Percentiles rank a stretch among this genome's conserved stretches.
phyloP scores from a whole-genome alignment of 495 filamentous ascomycete genomes.

The Penicillium canariense region DNA sequence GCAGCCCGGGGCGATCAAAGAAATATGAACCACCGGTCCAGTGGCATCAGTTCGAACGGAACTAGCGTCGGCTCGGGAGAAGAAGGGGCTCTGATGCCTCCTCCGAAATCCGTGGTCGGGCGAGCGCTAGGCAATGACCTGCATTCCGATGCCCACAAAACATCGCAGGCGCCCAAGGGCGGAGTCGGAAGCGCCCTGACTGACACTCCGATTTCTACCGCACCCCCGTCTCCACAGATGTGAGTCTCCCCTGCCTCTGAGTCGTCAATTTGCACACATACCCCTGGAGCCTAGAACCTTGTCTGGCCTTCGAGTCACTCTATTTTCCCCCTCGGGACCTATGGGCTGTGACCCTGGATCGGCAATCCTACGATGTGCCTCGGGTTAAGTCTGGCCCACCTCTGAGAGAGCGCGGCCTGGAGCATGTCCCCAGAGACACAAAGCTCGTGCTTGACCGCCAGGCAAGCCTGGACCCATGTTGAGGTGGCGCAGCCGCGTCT shows the following conservation, averaged over 20 bases:
- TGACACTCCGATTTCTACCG: conserved; percentile 69
- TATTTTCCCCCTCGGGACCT: conserved; percentile 10
- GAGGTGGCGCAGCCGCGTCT: neutral
- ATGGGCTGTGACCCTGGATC: conserved; percentile 12
- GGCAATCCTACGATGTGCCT: conserved; percentile 8
- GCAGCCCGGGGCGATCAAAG: conserved; percentile 19
- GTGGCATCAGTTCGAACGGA: conserved; percentile 27
- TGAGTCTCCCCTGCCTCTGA: conserved; percentile 40
- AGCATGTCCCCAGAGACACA: conserved; percentile 1
- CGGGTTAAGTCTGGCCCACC: conserved; percentile 12
- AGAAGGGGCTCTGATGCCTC: conserved; percentile 38
- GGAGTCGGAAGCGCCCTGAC: conserved; percentile 56
- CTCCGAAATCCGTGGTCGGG: conserved; percentile 44
- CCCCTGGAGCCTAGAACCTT: conserved; percentile 7
- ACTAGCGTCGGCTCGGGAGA: conserved; percentile 29
- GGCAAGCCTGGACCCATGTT: neutral
- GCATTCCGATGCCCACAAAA: conserved; percentile 48
- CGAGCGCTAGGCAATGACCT: conserved; percentile 48
- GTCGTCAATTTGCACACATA: conserved; percentile 9
- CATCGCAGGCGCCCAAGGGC: conserved; percentile 46
- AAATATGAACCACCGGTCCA: conserved; percentile 18
- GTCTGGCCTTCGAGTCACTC: conserved; percentile 10
- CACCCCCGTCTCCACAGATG: conserved; percentile 69
- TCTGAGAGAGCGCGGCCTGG: neutral
- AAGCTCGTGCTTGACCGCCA: conserved; percentile 8